Percentiles rank a stretch among this genome's conserved stretches.
These are phyloP conservation scores for Carex scoparia DNA, from an alignment of 176 grass and related monocot genomes.

Conservation along the genomic window DNA sequence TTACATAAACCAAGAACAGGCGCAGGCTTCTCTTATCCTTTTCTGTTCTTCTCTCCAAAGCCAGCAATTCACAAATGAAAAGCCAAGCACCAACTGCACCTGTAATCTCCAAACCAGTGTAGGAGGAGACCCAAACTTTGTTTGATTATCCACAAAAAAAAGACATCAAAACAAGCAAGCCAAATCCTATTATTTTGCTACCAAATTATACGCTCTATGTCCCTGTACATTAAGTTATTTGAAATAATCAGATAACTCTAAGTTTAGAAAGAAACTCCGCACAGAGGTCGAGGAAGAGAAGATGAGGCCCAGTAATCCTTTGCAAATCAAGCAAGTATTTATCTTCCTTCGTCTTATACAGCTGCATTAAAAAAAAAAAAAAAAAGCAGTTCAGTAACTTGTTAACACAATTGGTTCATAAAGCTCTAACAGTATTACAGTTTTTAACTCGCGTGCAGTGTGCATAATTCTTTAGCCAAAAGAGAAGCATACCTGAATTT, in stretches of 20 bases:
- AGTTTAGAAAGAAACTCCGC: conserved; percentile 79
- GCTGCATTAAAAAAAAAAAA: conserved; percentile 34
- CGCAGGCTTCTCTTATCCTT: not conserved
- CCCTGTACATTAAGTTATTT: conserved; percentile 3
- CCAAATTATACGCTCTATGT: not conserved
- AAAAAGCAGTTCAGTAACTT: not conserved
- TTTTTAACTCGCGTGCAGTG: not conserved
- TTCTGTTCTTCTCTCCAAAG: not conserved
- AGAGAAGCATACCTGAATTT: conserved; percentile 65
- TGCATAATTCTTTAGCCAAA: not conserved
- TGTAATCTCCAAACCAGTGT: not conserved
- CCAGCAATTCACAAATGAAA: not conserved
- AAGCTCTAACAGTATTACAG: not conserved
- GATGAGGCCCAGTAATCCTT: conserved; percentile 67
- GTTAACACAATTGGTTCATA: not conserved
- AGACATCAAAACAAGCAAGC: conserved; percentile 1
- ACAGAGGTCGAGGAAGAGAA: conserved; percentile 87
- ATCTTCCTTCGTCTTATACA: conserved; percentile 83
- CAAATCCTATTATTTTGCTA: conserved; percentile 8
- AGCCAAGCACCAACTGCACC: not conserved
- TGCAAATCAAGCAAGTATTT: conserved; percentile 93
- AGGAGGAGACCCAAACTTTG: conserved; percentile 17
- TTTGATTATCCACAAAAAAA: not conserved
- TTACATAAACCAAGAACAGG: not conserved
- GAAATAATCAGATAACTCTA: conserved; percentile 49